phyloP scores from a whole-genome alignment of 1,284 basidiomycete species.

The Apiotrichum gracile region DNA sequence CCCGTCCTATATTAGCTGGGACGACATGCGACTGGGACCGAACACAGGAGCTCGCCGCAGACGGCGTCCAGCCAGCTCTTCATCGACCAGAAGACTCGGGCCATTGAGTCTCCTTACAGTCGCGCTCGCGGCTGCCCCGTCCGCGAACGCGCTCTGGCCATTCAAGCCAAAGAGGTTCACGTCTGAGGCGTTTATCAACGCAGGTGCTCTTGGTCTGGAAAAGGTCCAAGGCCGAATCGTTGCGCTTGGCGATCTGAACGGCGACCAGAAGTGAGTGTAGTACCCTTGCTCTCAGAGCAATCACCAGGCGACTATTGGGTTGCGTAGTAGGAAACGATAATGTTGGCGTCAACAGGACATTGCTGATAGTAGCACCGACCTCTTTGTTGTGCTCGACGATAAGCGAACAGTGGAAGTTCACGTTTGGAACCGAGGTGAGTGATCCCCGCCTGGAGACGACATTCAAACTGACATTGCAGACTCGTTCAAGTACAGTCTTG shows the following conservation, averaged over 20 bases:
- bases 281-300: too few relatives aligned
- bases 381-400: constrained; percentile 67
- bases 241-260: constrained; percentile 91
- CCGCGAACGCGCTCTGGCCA: constrained; percentile 53
- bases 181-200: constrained; percentile 74
- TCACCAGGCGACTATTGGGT: too few relatives aligned
- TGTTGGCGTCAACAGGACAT: neutral
- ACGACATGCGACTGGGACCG: neutral
- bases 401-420: constrained; percentile 68
- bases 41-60: neutral
- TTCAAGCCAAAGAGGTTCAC: constrained; percentile 77
- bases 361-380: constrained; percentile 59
- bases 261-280: constrained; percentile 77
- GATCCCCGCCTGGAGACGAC: neutral
- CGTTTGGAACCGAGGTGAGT: constrained; percentile 76
- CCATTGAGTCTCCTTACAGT: constrained; percentile 2
- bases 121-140: constrained; percentile 4
- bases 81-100: neutral
- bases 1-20: too few relatives aligned
- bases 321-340: too few relatives aligned
- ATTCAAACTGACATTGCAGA: constrained; percentile 38
- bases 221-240: constrained; percentile 57
- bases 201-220: constrained; percentile 72
- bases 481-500: constrained; percentile 45
- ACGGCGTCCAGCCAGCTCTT: neutral